Conservation (phyloP, 2,329 filamentous ascomycete genomes). For the Kalmusia sp. region DNA sequence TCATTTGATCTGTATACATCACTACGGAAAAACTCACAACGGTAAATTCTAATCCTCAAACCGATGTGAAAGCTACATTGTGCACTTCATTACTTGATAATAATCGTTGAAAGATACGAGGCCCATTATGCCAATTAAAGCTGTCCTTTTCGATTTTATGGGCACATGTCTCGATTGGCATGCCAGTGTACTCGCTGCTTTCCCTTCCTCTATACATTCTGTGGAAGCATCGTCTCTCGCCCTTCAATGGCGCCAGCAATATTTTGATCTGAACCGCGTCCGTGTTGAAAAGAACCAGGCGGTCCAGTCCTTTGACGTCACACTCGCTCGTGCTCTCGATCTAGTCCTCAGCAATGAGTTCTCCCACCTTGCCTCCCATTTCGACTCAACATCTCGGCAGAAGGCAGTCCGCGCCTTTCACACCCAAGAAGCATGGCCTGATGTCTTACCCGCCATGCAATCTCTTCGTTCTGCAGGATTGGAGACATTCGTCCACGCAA, state of each 20-base stretch:
- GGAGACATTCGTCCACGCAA: conserved; percentile 57
- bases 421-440: conserved; percentile 4
- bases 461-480: conserved; percentile 18
- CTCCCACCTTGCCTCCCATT: background rate
- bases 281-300: conserved; percentile 1
- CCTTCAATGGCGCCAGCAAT: conserved; percentile 8
- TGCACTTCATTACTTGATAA: too few species aligned
- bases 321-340: background rate
- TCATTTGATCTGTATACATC: too few species aligned
- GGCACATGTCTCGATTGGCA: conserved; percentile 10
- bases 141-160: conserved; percentile 10
- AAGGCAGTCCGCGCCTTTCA: conserved; percentile 6
- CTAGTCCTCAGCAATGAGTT: background rate
- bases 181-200: background rate
- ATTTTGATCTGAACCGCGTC: conserved; percentile 5
- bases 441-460: background rate
- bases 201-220: background rate
- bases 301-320: conserved; percentile 1
- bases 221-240: conserved; percentile 1
- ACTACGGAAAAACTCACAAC: background rate
- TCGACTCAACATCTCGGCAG: background rate
- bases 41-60: too few species aligned
- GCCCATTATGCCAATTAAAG: conserved; percentile 5
- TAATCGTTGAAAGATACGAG: too few species aligned
- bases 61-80: too few species aligned